Base-by-base conservation (phyloP, 2,329 filamentous ascomycete genomes). In the Talaromyces piceae region DNA sequence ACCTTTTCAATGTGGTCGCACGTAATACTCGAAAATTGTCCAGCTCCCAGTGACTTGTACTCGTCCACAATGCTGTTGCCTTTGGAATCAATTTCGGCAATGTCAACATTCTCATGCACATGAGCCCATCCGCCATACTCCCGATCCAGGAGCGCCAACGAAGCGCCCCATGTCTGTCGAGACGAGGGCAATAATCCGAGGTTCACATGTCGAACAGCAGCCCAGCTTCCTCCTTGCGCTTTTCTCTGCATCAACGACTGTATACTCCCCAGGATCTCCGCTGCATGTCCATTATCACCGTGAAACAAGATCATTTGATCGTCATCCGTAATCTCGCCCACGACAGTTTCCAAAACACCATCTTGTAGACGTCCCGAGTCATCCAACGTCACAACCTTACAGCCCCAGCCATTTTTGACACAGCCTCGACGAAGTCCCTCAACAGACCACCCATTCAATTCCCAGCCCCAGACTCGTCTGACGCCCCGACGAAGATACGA, bases 401-500 rank as follows among this genome's bases (percentile, higher is more conserved):
- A 79, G 0, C 63, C 67, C 83, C 85, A 90, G 33, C 79, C 77
- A 63, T 91, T 91, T 26, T 69, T 80, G 41, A 74, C 61, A 25
- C 91, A 88, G 20, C 90, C 91, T 57, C 87, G 80, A 23, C 83
- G 77, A 63, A 97, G 67, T 0, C 87, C 90, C 71, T 96, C 89
- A 28, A 95, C 79, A 57, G 84, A 90, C 84, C 91, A 87, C 0
- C 86, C 84, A 65, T 95, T 96, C 43, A 96, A 73, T 68, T 97
- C 91, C 87, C 88, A 97, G 59, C 89, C 88, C 39, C 93, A 73
- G 1, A 96, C 85, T 45, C 79, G 73, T 7, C 61, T 72, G 61
- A 91, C 72, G 0, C 88, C 89, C 16, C 85, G 79, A 53, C 74
- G 77, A 5, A 84, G 78, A 68, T 95, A 96, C 27, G 82, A 87